These are phyloP conservation scores for Kernera saxatilis DNA, from an alignment of 345 rosid genomes.

Conservation along the genomic window DNA sequence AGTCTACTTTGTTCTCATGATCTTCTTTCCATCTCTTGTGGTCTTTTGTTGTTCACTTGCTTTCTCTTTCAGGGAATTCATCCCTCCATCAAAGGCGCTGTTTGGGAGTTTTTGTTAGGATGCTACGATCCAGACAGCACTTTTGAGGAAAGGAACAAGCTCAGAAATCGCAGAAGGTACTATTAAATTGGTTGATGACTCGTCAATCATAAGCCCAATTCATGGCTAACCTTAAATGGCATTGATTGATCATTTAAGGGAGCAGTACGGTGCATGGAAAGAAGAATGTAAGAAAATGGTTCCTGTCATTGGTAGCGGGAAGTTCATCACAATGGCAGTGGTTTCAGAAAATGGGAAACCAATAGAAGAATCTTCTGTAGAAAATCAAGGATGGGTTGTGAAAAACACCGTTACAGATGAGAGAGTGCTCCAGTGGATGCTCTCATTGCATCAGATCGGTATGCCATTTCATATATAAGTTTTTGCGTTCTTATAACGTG, in stretches of 20 bases:
- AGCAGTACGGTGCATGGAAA: constrained; percentile 70
- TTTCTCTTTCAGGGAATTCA: constrained; percentile 72
- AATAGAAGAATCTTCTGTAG: constrained; percentile 35
- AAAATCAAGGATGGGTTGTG: constrained; percentile 37
- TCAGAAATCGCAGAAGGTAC: constrained; percentile 71
- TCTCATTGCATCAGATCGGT: constrained; percentile 82
- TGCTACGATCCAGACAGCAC: constrained; percentile 93
- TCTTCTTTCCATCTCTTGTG: neutral
- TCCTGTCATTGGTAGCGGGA: constrained; percentile 82
- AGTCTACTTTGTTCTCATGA: neutral
- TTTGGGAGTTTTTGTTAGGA: constrained; percentile 94
- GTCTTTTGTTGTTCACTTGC: constrained; percentile 3
- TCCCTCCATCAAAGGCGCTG: constrained; percentile 85
- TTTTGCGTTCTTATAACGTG: neutral
- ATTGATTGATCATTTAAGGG: constrained; percentile 46
- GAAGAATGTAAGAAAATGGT: constrained; percentile 71
- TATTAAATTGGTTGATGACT: neutral
- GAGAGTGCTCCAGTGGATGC: constrained; percentile 80
- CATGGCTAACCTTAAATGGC: constrained; percentile 17
- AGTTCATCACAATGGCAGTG: constrained; percentile 53
- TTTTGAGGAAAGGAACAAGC: constrained; percentile 58
- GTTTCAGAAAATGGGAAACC: constrained; percentile 60
- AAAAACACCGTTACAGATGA: constrained; percentile 46
- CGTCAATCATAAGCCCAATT: neutral
- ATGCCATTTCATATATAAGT: constrained; percentile 8